A percentile compares a stretch with the other conserved stretches of the same genome.
Evolutionary conservation across 192 early-diverging fungal species (phyloP).

Genomic region (Mortierella antarctica): DNA sequence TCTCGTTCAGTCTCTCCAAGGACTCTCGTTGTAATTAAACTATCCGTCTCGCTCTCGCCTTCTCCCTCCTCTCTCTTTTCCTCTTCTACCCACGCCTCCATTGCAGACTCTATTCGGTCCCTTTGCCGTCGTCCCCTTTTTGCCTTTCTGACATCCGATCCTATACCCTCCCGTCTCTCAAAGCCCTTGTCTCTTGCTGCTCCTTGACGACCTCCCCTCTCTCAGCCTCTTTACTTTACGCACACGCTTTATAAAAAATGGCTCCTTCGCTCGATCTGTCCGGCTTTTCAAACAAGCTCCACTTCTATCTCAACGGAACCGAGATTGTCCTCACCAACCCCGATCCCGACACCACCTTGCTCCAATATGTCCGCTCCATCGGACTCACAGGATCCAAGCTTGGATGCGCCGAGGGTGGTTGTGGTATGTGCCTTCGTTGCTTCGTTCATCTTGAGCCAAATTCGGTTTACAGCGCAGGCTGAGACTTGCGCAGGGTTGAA

Average conservation of each 20-base stretch:
- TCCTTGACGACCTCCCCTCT: neutral
- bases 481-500: neutral
- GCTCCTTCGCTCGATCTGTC: slow-evolving; percentile 29
- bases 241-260: slow-evolving; percentile 7
- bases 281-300: slow-evolving; percentile 54
- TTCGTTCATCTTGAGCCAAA: neutral
- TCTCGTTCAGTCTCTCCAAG: neutral
- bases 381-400: slow-evolving; percentile 81
- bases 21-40: too few relatives aligned
- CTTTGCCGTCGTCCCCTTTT: neutral
- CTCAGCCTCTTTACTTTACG: neutral
- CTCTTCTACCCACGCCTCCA: neutral
- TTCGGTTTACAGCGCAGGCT: neutral
- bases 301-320: slow-evolving; percentile 73
- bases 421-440: slow-evolving; percentile 49
- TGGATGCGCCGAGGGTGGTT: slow-evolving; percentile 84
- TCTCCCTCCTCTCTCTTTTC: neutral
- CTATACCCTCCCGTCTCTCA: neutral
- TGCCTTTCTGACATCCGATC: neutral
- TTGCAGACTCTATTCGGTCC: neutral
- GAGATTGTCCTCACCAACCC: slow-evolving; percentile 63
- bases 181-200: neutral
- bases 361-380: slow-evolving; percentile 72
- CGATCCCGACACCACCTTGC: slow-evolving; percentile 71
- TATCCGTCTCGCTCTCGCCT: neutral